Conservation (phyloP, 805 yeast species). For the Yueomyces sinensis region DNA sequence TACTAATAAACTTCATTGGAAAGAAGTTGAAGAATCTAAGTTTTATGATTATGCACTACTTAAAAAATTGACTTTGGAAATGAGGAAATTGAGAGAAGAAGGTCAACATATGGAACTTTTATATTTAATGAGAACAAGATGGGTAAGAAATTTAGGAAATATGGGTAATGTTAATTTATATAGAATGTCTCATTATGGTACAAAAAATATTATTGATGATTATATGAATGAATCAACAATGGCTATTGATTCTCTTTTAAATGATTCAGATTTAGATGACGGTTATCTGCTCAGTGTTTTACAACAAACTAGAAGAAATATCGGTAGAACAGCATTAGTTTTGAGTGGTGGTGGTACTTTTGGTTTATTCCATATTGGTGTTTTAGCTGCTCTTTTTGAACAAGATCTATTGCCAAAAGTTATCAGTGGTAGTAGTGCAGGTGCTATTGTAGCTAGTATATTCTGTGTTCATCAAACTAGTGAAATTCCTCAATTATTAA, state of each 20-base stretch:
- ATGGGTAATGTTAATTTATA: conserved; percentile 74
- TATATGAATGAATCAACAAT: conserved; percentile 65
- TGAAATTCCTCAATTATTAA: conserved; percentile 48
- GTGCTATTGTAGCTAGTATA: conserved; percentile 86
- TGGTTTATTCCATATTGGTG: conserved; percentile 89
- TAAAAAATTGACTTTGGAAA: conserved; percentile 34
- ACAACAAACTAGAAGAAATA: conserved; percentile 77
- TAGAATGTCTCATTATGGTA: conserved; percentile 71
- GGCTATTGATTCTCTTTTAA: conserved; percentile 18
- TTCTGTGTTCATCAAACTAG: conserved; percentile 68
- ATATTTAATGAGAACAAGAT: conserved; percentile 68
- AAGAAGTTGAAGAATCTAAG: conserved; percentile 40
- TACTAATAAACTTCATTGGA: conserved; percentile 63
- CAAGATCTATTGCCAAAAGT: conserved; percentile 69
- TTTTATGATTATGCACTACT: conserved; percentile 63
- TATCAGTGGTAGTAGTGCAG: conserved; percentile 90
- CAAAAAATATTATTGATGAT: conserved; percentile 71
- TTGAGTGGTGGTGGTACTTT: conserved; percentile 93
- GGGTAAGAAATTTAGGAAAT: conserved; percentile 77
- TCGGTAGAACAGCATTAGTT: conserved; percentile 91
- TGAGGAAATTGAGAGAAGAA: conserved; percentile 46
- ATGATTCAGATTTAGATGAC: conserved; percentile 40
- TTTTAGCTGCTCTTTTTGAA: conserved; percentile 64
- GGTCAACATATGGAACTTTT: conserved; percentile 48
- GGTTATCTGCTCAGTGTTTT: conserved; percentile 62